Base-by-base conservation (phyloP, 2,329 filamentous ascomycete species). In the Cladophialophora exuberans region DNA sequence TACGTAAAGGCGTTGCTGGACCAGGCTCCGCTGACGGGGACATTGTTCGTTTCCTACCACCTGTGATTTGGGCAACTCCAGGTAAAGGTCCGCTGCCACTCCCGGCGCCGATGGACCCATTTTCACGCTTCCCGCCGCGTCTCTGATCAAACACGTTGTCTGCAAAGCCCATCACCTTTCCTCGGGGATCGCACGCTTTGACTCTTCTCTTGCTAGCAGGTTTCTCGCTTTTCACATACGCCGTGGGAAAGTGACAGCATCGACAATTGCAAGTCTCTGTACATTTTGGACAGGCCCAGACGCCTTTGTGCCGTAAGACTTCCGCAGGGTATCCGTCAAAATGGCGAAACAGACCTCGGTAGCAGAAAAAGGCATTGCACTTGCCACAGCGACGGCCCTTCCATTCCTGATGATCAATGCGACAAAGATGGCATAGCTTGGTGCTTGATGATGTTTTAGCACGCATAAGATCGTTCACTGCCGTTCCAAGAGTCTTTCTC, bases 101-200 rank as follows among this genome's bases (percentile, higher is more conserved):
- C 17, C 39, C 43, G 18, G 31, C 23, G 17, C 43, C 42, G 11
- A 43, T 54, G 26, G 39, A 18, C 28, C 48, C 36, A 35, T 43
- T 45, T 31, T 64, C 62, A 31, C 61, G 54, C 7, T 59, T 54
- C 7, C 66, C 67, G 10, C 67, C 68, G 53, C 68, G 60, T 57
- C 67, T 70, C 48, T 70, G 68, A 53, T 71, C 68, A 56, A 71
- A 71, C 2, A 72, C 69, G 57, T 72, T 72, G 50, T 72, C 70
- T 5, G 67, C 66, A 61, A 72, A 71, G 2, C 70, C 70, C 59
- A 67, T 64, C 15, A 65, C 60, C 44, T 69, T 69, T 1, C 70
- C 69, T 15, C 70, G 64, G 18, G 66, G 42, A 52, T 72, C 70
- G 23, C 60, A 58, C 3, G 69, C 65, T 46, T 69, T 70, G 20